Base-by-base conservation (phyloP, 371 early-diverging fungal species). In the Capillidium heterosporum region DNA sequence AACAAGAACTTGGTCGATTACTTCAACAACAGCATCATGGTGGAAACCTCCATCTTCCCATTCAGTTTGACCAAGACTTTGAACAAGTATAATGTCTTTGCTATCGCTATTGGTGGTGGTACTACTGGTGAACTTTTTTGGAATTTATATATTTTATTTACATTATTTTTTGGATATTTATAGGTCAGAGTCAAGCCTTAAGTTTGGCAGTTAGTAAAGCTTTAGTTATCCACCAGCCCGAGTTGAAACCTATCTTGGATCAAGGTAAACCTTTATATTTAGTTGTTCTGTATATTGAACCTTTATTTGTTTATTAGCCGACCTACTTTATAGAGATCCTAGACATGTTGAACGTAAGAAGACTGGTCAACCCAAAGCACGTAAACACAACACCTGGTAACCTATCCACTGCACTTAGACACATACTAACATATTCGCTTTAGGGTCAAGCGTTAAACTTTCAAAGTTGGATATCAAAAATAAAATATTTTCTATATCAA, bases 291-390 rank as follows among this genome's bases (percentile, higher is more conserved):
- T n/a, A n/a, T 31, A 43, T 11, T 58, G 27, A 41, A 10, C 23
- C n/a, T 23, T 19, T 47, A 40, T 41, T 41, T 23, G 41, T 52
- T 28, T 31, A 50, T n/a, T 65, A 76, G 87, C 82, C 42, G 87
- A 85, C 0, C 75, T 87, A 39, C 70, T 86, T 44, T 76, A 70
- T 31, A 75, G 83, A 39, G 95, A 97, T 73, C 75, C 78, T 23
- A 77, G 96, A 64, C 81, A 77, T 52, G 93, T 92, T 35, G 98
- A 97, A 73, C 80, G 95, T 65, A 97, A 97, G 74, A 97, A 97
- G 85, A 85, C 91, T 48, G 92, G 92, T 63, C 90, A 88, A 66
- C 87, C 86, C 49, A 86, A 85, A 73, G 93, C 95, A 35, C 78
- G 97, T 67, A 90, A 90, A 72, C 85, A 83, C 73, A 86, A 84